These are phyloP conservation scores for Eutrema japonicum DNA, from an alignment of 345 rosid species.

Conservation along the genomic window DNA sequence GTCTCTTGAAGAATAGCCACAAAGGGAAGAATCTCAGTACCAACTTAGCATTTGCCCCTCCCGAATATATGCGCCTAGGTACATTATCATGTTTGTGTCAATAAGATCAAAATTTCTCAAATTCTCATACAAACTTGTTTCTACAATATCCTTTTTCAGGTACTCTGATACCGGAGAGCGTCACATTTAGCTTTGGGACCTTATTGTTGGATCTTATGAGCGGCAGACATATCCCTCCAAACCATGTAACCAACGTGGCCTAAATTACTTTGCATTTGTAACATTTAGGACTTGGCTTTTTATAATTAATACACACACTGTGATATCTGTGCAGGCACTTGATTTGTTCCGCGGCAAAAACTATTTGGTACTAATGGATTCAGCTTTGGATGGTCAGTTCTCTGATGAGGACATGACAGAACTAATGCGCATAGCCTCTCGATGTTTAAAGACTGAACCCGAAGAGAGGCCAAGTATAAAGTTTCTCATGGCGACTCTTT, in stretches of 20 bases:
- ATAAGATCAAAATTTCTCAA: background rate
- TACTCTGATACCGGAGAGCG: slow-evolving; percentile 83
- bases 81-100: slow-evolving; percentile 17
- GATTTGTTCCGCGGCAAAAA: slow-evolving; percentile 89
- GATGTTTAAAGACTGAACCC: slow-evolving; percentile 89
- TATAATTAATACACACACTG: slow-evolving; percentile 40
- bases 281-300: slow-evolving; percentile 39
- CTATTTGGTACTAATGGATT: slow-evolving; percentile 91
- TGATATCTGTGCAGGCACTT: slow-evolving; percentile 71
- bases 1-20: slow-evolving; percentile 88
- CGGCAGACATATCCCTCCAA: slow-evolving; percentile 94
- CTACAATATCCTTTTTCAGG: slow-evolving; percentile 50
- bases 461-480: slow-evolving; percentile 92
- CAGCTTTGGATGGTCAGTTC: slow-evolving; percentile 92
- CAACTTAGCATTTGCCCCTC: slow-evolving; percentile 95
- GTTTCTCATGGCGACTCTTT: slow-evolving; percentile 74
- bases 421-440: slow-evolving; percentile 78
- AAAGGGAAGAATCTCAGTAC: slow-evolving; percentile 90
- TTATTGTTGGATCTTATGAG: slow-evolving; percentile 91
- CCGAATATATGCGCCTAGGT: slow-evolving; percentile 88
- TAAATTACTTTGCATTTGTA: background rate
- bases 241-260: slow-evolving; percentile 63
- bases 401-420: slow-evolving; percentile 96
- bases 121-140: background rate
- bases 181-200: slow-evolving; percentile 92